Evolutionary conservation across 345 rosid genomes (phyloP).

Genomic region (Salix suchowensis): DNA sequence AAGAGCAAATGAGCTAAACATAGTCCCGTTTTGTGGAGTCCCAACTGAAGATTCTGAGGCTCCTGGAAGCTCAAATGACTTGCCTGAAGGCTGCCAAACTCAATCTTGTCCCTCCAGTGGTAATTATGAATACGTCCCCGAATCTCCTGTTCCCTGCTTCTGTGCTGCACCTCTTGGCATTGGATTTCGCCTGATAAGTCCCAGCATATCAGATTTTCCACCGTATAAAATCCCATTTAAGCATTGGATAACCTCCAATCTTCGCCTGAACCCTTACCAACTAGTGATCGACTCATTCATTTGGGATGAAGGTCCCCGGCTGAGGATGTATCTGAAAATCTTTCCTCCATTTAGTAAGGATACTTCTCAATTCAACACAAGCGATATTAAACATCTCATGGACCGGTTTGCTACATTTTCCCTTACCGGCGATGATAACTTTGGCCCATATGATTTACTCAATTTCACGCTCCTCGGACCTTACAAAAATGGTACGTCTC

Average conservation of each 20-base stretch:
- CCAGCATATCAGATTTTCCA: slow-evolving; percentile 41
- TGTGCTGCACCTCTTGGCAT: slow-evolving; percentile 54
- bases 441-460: slow-evolving; percentile 56
- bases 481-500: slow-evolving; percentile 37
- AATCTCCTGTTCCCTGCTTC: slow-evolving; percentile 38
- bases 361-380: slow-evolving; percentile 24
- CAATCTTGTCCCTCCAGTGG: slow-evolving; percentile 35
- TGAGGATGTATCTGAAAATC: slow-evolving; percentile 37
- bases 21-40: slow-evolving; percentile 39
- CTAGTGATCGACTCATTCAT: slow-evolving; percentile 24
- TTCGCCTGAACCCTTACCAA: slow-evolving; percentile 38
- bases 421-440: slow-evolving; percentile 21
- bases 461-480: slow-evolving; percentile 30
- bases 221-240: slow-evolving; percentile 28
- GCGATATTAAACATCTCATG: slow-evolving; percentile 29
- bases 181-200: slow-evolving; percentile 44
- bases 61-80: slow-evolving; percentile 21
- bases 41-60: slow-evolving; percentile 19
- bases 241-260: slow-evolving; percentile 23
- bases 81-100: slow-evolving; percentile 23
- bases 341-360: slow-evolving; percentile 26
- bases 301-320: slow-evolving; percentile 50
- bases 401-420: slow-evolving; percentile 32
- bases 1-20: slow-evolving; percentile 26
- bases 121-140: slow-evolving; percentile 29